Percentiles rank a stretch among this genome's conserved stretches.
phyloP scores from a whole-genome alignment of 352 stramenopile species.

The Pythium oligandrum region DNA sequence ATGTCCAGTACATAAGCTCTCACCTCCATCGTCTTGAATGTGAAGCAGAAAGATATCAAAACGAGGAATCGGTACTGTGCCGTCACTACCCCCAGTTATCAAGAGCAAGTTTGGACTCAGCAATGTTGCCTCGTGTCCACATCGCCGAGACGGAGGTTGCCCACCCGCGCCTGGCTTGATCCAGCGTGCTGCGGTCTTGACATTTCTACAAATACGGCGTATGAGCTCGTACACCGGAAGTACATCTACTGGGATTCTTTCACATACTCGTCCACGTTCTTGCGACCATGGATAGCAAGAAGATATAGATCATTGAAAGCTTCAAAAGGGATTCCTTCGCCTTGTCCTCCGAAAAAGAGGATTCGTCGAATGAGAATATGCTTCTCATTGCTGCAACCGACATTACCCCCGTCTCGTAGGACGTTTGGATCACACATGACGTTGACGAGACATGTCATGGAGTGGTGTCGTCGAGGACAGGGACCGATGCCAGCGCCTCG shows the following conservation, averaged over 20 bases:
- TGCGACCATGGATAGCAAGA: conserved; percentile 28
- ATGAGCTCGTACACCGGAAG: too few relatives aligned
- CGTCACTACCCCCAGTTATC: conserved; percentile 60
- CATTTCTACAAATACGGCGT: conserved; percentile 1
- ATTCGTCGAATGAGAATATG: conserved; percentile 33
- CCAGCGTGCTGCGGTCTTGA: conserved; percentile 35
- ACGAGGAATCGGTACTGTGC: conserved; percentile 37
- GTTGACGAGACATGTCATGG: conserved; percentile 53
- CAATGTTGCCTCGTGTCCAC: conserved; percentile 40
- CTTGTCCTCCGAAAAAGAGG: conserved; percentile 66
- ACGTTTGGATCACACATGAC: conserved; percentile 16
- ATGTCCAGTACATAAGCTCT: conserved; percentile 4
- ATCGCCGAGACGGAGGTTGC: conserved; percentile 33
- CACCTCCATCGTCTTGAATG: conserved; percentile 25
- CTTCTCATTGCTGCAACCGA: neutral
- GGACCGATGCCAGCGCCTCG: conserved; percentile 32
- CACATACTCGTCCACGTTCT: too few relatives aligned
- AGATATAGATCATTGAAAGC: conserved; percentile 60
- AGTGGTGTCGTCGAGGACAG: conserved; percentile 54
- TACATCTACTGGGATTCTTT: too few relatives aligned
- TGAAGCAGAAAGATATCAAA: conserved; percentile 23
- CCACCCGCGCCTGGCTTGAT: conserved; percentile 26
- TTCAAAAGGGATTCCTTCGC: conserved; percentile 61
- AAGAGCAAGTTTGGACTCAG: conserved; percentile 36
- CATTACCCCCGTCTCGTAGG: conserved; percentile 8